Conservation (phyloP, 2,329 filamentous ascomycete genomes). For the Aureobasidium sp. region DNA sequence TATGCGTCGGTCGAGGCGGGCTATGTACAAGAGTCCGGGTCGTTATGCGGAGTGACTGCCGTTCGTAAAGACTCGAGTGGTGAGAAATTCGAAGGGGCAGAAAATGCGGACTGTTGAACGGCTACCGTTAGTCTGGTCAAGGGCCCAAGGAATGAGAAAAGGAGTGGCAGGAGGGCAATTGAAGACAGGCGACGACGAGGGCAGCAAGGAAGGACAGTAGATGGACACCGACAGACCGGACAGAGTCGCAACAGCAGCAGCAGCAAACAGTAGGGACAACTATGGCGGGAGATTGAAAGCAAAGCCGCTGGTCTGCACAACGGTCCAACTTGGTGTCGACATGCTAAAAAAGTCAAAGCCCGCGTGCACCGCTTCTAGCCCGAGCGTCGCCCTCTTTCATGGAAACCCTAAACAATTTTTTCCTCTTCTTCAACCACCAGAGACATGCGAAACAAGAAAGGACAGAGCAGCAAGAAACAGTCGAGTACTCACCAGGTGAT, state of each 20-base stretch:
- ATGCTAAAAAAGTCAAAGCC: conserved; percentile 16
- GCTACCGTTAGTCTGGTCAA: conserved; percentile 11
- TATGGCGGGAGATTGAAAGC: conserved; percentile 12
- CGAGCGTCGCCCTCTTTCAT: conserved; percentile 13
- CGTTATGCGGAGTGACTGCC: background rate
- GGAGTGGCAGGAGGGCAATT: conserved; percentile 13
- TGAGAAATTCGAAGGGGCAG: conserved; percentile 9
- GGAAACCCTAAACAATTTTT: conserved; percentile 14
- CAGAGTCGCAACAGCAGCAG: conserved; percentile 3
- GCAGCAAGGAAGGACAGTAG: conserved; percentile 3
- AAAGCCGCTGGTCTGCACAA: conserved; percentile 12
- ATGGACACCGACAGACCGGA: conserved; percentile 7
- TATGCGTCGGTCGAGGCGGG: background rate
- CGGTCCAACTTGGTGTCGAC: conserved; percentile 8
- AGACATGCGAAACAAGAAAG: background rate
- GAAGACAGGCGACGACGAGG: conserved; percentile 6
- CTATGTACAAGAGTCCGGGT: conserved; percentile 7
- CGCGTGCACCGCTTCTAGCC: conserved; percentile 14
- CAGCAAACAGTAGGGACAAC: conserved; percentile 9
- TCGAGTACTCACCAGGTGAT: background rate
- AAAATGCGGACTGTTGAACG: conserved; percentile 14
- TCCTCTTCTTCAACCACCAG: background rate
- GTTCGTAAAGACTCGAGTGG: conserved; percentile 11
- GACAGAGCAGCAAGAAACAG: background rate
- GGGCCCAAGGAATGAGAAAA: conserved; percentile 9